These are phyloP conservation scores for Haplographium delicatum DNA, from an alignment of 495 filamentous ascomycete genomes.

Conservation along the genomic window DNA sequence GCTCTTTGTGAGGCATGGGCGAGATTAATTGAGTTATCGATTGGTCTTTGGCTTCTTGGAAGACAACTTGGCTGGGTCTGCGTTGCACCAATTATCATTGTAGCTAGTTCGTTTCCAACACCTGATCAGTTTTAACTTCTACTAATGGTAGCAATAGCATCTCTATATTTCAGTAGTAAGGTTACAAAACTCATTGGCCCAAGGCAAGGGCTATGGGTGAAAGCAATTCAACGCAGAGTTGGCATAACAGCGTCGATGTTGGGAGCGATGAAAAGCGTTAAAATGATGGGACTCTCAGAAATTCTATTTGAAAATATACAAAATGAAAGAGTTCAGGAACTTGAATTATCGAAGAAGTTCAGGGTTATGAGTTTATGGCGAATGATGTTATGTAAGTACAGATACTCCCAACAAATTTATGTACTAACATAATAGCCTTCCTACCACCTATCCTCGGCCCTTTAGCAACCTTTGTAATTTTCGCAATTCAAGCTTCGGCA, in stretches of 20 bases:
- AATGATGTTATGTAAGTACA: slow-evolving; percentile 8
- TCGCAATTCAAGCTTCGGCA: slow-evolving; percentile 10
- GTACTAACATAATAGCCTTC: too few relatives aligned
- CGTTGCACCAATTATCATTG: background rate
- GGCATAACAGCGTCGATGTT: background rate
- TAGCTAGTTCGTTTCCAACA: background rate
- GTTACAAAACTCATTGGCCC: background rate
- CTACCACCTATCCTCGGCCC: background rate
- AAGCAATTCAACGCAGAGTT: background rate
- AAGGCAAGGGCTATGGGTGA: background rate
- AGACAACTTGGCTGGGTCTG: background rate
- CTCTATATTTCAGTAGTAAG: background rate
- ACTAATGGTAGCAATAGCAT: background rate
- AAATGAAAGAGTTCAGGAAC: slow-evolving; percentile 5
- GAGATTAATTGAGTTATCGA: slow-evolving; percentile 12
- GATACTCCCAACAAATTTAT: too few relatives aligned
- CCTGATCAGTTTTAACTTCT: background rate
- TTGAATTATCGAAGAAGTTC: slow-evolving; percentile 12
- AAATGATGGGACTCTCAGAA: slow-evolving; percentile 1
- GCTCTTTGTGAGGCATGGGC: slow-evolving; percentile 23
- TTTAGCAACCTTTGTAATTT: slow-evolving; percentile 13
- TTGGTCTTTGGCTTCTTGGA: slow-evolving; percentile 21
- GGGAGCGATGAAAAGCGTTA: background rate
- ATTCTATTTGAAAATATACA: background rate
- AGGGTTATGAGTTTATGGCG: slow-evolving; percentile 3